Evolutionary conservation across 805 yeast genomes (phyloP).

Genomic region (Yueomyces sinensis): DNA sequence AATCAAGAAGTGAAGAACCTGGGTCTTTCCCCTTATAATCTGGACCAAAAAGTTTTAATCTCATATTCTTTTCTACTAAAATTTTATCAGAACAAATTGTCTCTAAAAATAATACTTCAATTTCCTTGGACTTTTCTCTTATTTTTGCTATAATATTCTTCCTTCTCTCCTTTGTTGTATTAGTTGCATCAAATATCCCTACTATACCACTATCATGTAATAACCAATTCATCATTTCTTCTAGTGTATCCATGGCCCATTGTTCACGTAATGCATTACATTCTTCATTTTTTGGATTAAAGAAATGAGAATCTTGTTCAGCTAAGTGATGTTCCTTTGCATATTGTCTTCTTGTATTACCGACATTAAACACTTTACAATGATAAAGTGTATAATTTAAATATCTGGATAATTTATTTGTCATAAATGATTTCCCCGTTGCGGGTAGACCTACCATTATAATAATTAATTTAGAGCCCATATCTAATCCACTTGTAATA

Average conservation of each 20-base stretch:
- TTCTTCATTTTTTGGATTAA: slow-evolving; percentile 62
- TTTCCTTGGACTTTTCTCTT: slow-evolving; percentile 40
- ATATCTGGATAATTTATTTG: slow-evolving; percentile 81
- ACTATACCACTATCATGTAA: slow-evolving; percentile 76
- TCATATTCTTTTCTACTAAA: slow-evolving; percentile 71
- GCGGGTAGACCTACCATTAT: slow-evolving; percentile 97
- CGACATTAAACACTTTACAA: slow-evolving; percentile 85
- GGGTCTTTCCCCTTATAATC: slow-evolving; percentile 84
- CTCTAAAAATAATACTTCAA: slow-evolving; percentile 76
- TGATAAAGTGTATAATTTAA: slow-evolving; percentile 91
- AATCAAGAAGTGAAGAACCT: slow-evolving; percentile 64
- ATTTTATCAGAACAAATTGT: slow-evolving; percentile 73
- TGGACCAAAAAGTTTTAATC: slow-evolving; percentile 82
- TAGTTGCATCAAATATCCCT: slow-evolving; percentile 83
- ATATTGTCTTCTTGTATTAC: slow-evolving; percentile 80
- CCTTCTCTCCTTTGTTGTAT: slow-evolving; percentile 57
- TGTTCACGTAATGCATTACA: slow-evolving; percentile 63
- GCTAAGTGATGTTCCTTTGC: slow-evolving; percentile 22
- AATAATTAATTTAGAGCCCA: slow-evolving; percentile 74
- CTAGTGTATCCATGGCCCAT: slow-evolving; percentile 95
- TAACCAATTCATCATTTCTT: slow-evolving; percentile 69
- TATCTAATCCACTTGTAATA: slow-evolving; percentile 45
- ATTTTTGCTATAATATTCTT: slow-evolving; percentile 43
- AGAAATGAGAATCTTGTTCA: slow-evolving; percentile 73
- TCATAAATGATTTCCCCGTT: slow-evolving; percentile 85